phyloP scores from a whole-genome alignment of 495 filamentous ascomycete species.

The Pyrenula aspistea region DNA sequence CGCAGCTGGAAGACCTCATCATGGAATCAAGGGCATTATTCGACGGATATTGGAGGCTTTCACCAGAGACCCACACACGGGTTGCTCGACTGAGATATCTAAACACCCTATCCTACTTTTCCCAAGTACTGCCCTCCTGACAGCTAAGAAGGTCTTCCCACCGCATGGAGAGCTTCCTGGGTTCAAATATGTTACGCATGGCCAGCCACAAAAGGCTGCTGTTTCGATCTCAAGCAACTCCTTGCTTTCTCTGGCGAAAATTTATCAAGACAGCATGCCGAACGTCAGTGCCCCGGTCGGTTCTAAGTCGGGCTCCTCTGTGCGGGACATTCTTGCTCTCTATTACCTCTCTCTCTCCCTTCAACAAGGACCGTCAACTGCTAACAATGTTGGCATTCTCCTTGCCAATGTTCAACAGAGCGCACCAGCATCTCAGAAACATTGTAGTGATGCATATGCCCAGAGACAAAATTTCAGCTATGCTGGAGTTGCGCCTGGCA shows the following conservation, averaged over 20 bases:
- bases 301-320: constrained; percentile 53
- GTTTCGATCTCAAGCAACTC: constrained; percentile 94
- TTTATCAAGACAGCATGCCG: constrained; percentile 97
- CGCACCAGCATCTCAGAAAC: constrained; percentile 24
- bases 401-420: constrained; percentile 87
- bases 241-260: constrained; percentile 88
- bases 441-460: constrained; percentile 17
- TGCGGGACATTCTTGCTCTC: constrained; percentile 86
- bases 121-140: constrained; percentile 74
- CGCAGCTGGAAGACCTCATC: constrained; percentile 58
- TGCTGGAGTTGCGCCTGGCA: constrained; percentile 74
- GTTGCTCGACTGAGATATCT: constrained; percentile 15
- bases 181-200: constrained; percentile 60
- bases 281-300: constrained; percentile 50
- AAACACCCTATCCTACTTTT: constrained; percentile 63
- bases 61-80: constrained; percentile 22
- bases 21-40: constrained; percentile 71
- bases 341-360: constrained; percentile 95
- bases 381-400: constrained; percentile 96
- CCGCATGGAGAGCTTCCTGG: constrained; percentile 73
- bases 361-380: constrained; percentile 92
- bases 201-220: constrained; percentile 64
- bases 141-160: constrained; percentile 74
- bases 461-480: constrained; percentile 40
- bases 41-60: constrained; percentile 69